These are phyloP conservation scores for Sclerotiophoma versabilis DNA, from an alignment of 2,329 filamentous ascomycete species.

Conservation along the genomic window DNA sequence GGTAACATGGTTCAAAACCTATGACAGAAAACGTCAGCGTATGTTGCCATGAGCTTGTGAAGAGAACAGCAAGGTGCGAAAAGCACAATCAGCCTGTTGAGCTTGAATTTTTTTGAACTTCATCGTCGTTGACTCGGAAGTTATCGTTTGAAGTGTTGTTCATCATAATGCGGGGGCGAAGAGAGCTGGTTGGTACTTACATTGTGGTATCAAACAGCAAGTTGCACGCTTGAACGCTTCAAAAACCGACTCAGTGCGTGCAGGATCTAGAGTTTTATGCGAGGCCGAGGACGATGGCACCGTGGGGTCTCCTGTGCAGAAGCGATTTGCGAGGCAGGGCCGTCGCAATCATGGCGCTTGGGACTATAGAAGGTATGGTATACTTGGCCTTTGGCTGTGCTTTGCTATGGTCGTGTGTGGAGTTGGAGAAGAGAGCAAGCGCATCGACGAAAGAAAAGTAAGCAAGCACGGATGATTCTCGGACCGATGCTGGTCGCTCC, in stretches of 20 bases:
- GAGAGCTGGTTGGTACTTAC: constrained; percentile 7
- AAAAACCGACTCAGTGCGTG: neutral
- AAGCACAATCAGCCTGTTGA: constrained; percentile 62
- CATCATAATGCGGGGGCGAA: constrained; percentile 36
- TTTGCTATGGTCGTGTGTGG: neutral
- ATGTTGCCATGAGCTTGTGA: neutral
- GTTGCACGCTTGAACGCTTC: constrained; percentile 2
- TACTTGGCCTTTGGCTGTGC: neutral
- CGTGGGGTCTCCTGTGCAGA: neutral
- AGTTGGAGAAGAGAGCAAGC: neutral
- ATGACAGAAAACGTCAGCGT: constrained; percentile 24
- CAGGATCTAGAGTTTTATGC: neutral
- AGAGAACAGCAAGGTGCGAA: constrained; percentile 5
- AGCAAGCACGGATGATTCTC: constrained; percentile 26
- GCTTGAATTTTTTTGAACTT: constrained; percentile 57
- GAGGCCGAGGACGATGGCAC: neutral
- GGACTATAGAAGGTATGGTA: neutral
- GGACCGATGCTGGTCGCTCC: constrained; percentile 25
- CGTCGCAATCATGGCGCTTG: neutral
- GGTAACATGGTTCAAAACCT: neutral
- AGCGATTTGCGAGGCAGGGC: neutral
- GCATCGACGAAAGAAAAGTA: constrained; percentile 21
- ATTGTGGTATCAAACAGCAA: neutral
- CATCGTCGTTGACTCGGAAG: constrained; percentile 47
- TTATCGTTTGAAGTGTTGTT: constrained; percentile 41